phyloP scores from a whole-genome alignment of 2,329 filamentous ascomycete genomes.

The Neofusicoccum umdonicola region DNA sequence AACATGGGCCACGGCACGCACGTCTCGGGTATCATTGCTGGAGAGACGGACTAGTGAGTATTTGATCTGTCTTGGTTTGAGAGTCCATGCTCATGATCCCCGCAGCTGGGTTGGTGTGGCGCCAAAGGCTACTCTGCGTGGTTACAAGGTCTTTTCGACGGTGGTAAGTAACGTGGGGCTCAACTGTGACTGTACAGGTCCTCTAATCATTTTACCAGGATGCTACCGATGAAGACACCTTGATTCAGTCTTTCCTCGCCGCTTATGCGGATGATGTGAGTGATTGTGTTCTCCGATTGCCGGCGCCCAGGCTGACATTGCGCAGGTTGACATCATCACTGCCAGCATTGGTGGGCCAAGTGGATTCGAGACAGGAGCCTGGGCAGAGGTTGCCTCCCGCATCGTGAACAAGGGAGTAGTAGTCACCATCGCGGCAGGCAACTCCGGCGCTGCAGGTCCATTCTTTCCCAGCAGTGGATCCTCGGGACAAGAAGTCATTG shows the following conservation, averaged over 20 bases:
- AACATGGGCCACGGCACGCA: conserved; percentile 57
- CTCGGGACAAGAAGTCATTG: conserved; percentile 43
- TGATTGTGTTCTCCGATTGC: conserved; percentile 59
- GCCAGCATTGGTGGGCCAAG: conserved; percentile 33
- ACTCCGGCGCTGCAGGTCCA: conserved; percentile 49
- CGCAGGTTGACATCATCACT: conserved; percentile 47
- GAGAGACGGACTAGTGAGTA: conserved; percentile 46
- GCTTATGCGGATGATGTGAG: conserved; percentile 47
- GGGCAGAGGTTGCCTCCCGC: conserved; percentile 40
- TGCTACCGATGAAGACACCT: neutral
- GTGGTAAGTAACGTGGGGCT: conserved; percentile 40
- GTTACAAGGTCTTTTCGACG: conserved; percentile 56
- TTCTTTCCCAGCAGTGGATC: conserved; percentile 47
- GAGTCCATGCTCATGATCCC: conserved; percentile 24
- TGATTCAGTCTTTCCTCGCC: conserved; percentile 40
- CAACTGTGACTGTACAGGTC: conserved; percentile 51
- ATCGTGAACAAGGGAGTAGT: conserved; percentile 50
- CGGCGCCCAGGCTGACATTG: conserved; percentile 41
- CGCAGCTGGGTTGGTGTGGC: conserved; percentile 38
- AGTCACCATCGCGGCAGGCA: conserved; percentile 53
- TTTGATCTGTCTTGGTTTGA: conserved; percentile 20
- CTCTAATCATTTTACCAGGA: neutral
- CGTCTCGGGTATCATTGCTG: conserved; percentile 59
- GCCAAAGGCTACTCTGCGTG: neutral
- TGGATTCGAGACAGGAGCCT: conserved; percentile 38